phyloP scores from a whole-genome alignment of 164 flowering plant genomes.

The Chimonanthus praecox region DNA sequence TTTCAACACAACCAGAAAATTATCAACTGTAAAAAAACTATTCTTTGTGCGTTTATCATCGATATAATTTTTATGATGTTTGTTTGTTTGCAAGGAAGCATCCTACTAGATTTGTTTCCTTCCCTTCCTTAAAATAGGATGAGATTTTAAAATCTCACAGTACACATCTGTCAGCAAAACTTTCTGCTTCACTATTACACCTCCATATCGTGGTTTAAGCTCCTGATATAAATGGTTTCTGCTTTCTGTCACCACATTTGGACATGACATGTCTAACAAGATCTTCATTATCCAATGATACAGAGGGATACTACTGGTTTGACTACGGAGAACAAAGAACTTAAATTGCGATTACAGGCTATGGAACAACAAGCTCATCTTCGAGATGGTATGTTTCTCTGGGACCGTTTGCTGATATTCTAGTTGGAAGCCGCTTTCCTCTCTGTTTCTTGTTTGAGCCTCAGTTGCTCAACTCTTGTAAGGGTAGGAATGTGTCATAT shows the following conservation, averaged over 20 bases:
- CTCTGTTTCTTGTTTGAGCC: background rate
- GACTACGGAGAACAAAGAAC: slow-evolving; percentile 86
- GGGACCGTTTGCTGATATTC: background rate
- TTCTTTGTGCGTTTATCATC: too few relatives aligned
- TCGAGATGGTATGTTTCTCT: slow-evolving; percentile 63
- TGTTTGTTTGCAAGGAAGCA: background rate
- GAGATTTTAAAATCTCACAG: background rate
- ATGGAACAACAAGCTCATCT: slow-evolving; percentile 96
- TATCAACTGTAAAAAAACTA: background rate
- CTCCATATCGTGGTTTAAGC: background rate
- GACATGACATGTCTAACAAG: background rate
- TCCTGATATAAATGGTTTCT: background rate
- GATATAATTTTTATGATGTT: background rate
- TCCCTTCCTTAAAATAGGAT: background rate
- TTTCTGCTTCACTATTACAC: too few relatives aligned
- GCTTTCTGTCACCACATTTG: background rate
- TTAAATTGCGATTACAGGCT: slow-evolving; percentile 80
- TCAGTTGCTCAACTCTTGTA: background rate
- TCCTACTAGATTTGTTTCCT: background rate
- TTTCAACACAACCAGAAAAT: too few relatives aligned
- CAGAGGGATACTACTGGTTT: slow-evolving; percentile 88
- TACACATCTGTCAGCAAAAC: background rate
- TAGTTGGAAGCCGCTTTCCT: background rate
- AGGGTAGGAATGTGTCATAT: background rate
- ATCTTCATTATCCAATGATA: slow-evolving; percentile 6